Conservation (phyloP, 1,284 basidiomycete species). For the Vanrija pseudolonga region DNA sequence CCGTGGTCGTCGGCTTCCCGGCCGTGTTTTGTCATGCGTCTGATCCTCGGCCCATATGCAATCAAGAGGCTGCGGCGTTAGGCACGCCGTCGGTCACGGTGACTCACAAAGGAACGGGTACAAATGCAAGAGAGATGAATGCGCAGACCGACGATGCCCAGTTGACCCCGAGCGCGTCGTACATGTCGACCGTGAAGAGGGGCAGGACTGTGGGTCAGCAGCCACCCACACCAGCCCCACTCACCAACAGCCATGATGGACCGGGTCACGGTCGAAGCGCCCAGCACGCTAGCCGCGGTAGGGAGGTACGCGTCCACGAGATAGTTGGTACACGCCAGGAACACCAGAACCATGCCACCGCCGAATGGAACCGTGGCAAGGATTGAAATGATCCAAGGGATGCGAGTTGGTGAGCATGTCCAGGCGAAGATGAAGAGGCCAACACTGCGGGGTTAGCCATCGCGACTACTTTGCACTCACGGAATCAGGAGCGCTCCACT, state of each 20-base stretch:
- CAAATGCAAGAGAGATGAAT: conserved; percentile 22
- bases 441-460: background rate
- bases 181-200: conserved; percentile 58
- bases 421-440: conserved; percentile 45
- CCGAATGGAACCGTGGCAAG: conserved; percentile 62
- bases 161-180: conserved; percentile 56
- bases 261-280: conserved; percentile 65
- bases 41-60: conserved; percentile 21
- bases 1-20: conserved; percentile 14
- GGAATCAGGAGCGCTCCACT: conserved; percentile 58
- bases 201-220: conserved; percentile 61
- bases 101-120: conserved; percentile 10
- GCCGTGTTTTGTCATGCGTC: conserved; percentile 24
- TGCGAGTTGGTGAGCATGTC: conserved; percentile 55
- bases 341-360: conserved; percentile 27
- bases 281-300: conserved; percentile 57
- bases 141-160: conserved; percentile 53
- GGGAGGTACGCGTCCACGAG: conserved; percentile 60
- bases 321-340: conserved; percentile 50
- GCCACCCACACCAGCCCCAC: conserved; percentile 50
- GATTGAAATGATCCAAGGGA: conserved; percentile 63
- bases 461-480: conserved; percentile 34
- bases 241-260: conserved; percentile 56
- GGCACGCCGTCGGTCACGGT: no score
- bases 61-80: conserved; percentile 12